phyloP scores from a whole-genome alignment of 768 basidiomycete genomes.

The Boletus rubescentipes region DNA sequence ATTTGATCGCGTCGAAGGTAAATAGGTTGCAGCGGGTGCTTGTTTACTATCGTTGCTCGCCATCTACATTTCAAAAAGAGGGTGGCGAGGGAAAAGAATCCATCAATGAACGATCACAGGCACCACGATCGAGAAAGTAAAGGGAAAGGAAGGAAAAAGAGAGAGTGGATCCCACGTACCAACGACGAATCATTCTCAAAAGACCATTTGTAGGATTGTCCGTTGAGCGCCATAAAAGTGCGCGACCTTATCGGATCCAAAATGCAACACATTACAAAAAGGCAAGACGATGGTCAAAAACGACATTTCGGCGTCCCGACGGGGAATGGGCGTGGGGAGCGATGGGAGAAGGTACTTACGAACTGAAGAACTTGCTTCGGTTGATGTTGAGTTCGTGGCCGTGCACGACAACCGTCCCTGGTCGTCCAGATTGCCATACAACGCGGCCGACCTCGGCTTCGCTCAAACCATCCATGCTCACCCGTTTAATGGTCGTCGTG shows the following conservation, averaged over 20 bases:
- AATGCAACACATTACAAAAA: neutral
- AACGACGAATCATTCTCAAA: conserved; percentile 33
- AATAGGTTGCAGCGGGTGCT: conserved; percentile 31
- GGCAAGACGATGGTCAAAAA: conserved; percentile 5
- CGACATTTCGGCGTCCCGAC: neutral
- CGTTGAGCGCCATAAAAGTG: conserved; percentile 35
- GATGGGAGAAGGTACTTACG: conserved; percentile 22
- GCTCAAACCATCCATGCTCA: conserved; percentile 24
- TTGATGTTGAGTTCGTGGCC: conserved; percentile 28
- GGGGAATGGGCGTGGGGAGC: neutral
- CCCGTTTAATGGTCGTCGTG: conserved; percentile 26
- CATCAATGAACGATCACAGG: neutral
- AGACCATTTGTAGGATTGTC: conserved; percentile 35
- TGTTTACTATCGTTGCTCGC: conserved; percentile 35
- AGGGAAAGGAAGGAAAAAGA: neutral
- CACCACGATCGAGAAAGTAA: neutral
- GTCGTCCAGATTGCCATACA: conserved; percentile 31
- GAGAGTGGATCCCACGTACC: conserved; percentile 15
- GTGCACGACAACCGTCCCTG: conserved; percentile 26
- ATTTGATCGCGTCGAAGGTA: conserved; percentile 25
- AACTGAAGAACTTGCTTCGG: conserved; percentile 30
- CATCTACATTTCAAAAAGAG: conserved; percentile 16
- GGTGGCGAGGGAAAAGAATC: too few relatives aligned
- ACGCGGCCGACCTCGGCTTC: conserved; percentile 29
- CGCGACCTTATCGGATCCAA: conserved; percentile 21